Evolutionary conservation across 139 green algal species (phyloP), one percentile per base, ranked within the genome.

Genomic region (Chlorella sp.): DNA sequence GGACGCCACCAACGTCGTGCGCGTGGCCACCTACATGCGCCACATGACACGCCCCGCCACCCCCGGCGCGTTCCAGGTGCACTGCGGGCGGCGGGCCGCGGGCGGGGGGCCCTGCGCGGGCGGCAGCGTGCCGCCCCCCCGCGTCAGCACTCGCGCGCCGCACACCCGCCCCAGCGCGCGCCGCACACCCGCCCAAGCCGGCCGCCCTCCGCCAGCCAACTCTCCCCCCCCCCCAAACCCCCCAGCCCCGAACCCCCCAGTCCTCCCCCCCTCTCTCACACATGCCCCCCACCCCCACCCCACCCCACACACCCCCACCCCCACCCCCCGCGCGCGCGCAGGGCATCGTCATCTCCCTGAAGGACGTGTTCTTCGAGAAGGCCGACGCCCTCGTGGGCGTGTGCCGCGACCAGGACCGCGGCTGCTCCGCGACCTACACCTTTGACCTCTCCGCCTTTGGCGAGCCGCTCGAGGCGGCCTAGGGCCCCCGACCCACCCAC

Each of bases 311-410:
- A 29, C 33, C 5, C 3, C 59, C 33, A 27, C 31, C 4, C 5
- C 31, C 5, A 19, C 14, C 2, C 21, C 25, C 19, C 5, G 2
- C 42, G 9, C 58, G 35, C 36, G 84, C 86, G 79, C 90, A 94
- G 76, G 88, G 84, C 63, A 94, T 96, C 55, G 91, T 95, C 56
- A 98, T 98, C 72, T 97, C 91, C 5, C 86, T 98, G n/a, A 98
- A 98, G 81, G 95, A 98, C 83, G 91, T 89, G 36, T 98, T 98
- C 70, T 98, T 94, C 71, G 91, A 97, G 64, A 96, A 98, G 86
- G 93, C 95, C 25, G 95, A 99, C 66, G 83, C 87, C 7, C 85
- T 99, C 74, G 88, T 98, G 41, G 96, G 96, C 7, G 96, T 99
- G 53, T 87, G 79, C 36, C 74, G 86, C 0, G 87, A 96, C 81